These are phyloP conservation scores for Adansonia rubrostipa DNA, from an alignment of 441 rosid species.

Conservation along the genomic window DNA sequence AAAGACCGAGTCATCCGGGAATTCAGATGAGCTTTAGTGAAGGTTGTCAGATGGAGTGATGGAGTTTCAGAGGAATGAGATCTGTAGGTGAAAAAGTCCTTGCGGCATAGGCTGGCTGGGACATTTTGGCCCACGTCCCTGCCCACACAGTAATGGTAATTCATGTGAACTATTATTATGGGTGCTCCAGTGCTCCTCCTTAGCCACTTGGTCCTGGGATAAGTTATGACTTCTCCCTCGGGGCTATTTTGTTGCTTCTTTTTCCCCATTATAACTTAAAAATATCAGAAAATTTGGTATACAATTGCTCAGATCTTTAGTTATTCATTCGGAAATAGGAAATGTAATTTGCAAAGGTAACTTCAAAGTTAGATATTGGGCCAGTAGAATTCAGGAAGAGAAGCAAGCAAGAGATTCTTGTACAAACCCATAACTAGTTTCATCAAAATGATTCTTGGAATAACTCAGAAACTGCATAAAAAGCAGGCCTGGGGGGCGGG, in stretches of 20 bases:
- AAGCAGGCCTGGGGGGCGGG: constrained; percentile 6
- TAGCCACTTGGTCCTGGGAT: neutral
- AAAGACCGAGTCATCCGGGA: constrained; percentile 10
- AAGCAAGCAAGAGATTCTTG: neutral
- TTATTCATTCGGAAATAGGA: neutral
- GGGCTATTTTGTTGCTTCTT: neutral
- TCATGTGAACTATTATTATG: neutral
- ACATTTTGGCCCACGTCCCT: neutral
- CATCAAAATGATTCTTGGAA: constrained; percentile 9
- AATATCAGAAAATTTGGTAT: neutral
- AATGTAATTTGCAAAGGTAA: neutral
- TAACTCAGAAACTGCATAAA: neutral
- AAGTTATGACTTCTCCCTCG: neutral
- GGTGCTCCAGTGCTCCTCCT: neutral
- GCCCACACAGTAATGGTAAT: too few relatives aligned
- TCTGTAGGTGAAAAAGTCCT: neutral
- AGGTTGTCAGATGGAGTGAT: constrained; percentile 7
- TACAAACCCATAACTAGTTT: constrained; percentile 7
- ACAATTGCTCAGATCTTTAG: neutral
- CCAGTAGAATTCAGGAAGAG: neutral
- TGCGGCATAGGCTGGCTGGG: neutral
- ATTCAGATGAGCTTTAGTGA: neutral
- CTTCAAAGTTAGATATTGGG: neutral
- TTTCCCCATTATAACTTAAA: neutral
- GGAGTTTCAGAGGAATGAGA: neutral